phyloP scores from a whole-genome alignment of 805 yeast genomes.

The Yamadazyma sp. region DNA sequence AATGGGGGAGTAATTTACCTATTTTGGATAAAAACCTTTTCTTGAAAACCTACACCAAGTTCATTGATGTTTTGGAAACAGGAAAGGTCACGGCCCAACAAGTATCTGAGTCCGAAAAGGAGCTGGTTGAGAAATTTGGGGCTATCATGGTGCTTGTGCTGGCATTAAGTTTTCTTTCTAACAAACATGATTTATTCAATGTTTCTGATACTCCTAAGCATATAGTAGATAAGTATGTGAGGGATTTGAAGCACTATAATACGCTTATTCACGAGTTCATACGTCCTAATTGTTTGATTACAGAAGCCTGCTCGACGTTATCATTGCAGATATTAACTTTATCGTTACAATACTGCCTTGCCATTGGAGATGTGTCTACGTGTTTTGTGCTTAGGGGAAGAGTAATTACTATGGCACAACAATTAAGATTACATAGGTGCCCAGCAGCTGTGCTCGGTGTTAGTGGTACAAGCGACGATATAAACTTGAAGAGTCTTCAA shows the following conservation, averaged over 20 bases:
- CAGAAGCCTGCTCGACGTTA: slow-evolving; percentile 60
- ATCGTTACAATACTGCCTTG: slow-evolving; percentile 68
- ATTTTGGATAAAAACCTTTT: slow-evolving; percentile 70
- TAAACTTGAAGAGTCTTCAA: slow-evolving; percentile 57
- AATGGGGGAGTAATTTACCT: slow-evolving; percentile 75
- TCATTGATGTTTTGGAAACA: slow-evolving; percentile 46
- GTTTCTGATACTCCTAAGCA: slow-evolving; percentile 20
- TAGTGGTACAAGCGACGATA: slow-evolving; percentile 31
- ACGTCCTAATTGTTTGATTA: slow-evolving; percentile 55
- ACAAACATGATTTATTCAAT: slow-evolving; percentile 23
- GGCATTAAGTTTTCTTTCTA: slow-evolving; percentile 48
- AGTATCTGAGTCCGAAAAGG: slow-evolving; percentile 14
- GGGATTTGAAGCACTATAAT: slow-evolving; percentile 51
- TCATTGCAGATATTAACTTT: slow-evolving; percentile 69
- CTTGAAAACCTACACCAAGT: slow-evolving; percentile 52
- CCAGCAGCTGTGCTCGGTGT: slow-evolving; percentile 82
- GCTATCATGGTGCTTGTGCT: slow-evolving; percentile 50
- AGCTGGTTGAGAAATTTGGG: slow-evolving; percentile 54
- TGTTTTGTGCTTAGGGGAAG: slow-evolving; percentile 75
- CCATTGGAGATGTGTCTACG: slow-evolving; percentile 70
- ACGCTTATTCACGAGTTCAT: slow-evolving; percentile 61
- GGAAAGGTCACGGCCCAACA: slow-evolving; percentile 5
- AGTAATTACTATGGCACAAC: slow-evolving; percentile 81
- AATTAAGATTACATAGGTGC: slow-evolving; percentile 79
- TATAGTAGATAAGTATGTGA: slow-evolving; percentile 20